phyloP scores from a whole-genome alignment of 352 stramenopile genomes.

The Globisporangium paroecandrum region DNA sequence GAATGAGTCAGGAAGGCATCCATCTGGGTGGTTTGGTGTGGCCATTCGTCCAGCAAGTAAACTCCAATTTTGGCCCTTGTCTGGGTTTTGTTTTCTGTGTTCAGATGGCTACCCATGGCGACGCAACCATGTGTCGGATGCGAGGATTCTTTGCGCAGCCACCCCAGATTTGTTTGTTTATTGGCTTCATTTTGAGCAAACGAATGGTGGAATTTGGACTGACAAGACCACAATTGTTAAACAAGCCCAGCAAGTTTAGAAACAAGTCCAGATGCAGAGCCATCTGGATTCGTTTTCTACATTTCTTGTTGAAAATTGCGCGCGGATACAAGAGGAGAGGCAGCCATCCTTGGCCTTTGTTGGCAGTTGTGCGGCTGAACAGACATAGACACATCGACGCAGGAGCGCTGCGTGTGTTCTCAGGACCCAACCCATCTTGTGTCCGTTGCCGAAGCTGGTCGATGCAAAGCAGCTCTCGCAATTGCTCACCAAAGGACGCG shows the following conservation, averaged over 20 bases:
- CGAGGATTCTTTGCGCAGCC: background rate
- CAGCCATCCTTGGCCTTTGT: background rate
- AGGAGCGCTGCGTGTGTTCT: background rate
- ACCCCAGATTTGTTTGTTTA: background rate
- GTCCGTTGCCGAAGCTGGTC: no score
- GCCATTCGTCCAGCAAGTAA: background rate
- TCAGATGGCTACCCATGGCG: background rate
- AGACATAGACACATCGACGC: background rate
- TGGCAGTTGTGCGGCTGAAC: background rate
- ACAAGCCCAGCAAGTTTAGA: background rate
- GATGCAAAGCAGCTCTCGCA: no score
- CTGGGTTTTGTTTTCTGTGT: background rate
- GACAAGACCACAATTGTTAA: background rate
- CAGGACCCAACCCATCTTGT: background rate
- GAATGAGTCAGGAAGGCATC: background rate
- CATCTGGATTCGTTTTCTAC: background rate
- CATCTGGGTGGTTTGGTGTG: background rate
- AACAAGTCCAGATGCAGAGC: background rate
- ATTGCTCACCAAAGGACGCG: background rate
- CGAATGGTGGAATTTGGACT: background rate
- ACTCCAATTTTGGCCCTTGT: background rate
- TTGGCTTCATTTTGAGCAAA: background rate
- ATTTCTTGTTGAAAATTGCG: no score
- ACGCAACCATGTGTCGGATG: background rate
- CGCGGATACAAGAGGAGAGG: no score